Conservation (phyloP, 2,329 filamentous ascomycete species). For the Xylaria sp. region DNA sequence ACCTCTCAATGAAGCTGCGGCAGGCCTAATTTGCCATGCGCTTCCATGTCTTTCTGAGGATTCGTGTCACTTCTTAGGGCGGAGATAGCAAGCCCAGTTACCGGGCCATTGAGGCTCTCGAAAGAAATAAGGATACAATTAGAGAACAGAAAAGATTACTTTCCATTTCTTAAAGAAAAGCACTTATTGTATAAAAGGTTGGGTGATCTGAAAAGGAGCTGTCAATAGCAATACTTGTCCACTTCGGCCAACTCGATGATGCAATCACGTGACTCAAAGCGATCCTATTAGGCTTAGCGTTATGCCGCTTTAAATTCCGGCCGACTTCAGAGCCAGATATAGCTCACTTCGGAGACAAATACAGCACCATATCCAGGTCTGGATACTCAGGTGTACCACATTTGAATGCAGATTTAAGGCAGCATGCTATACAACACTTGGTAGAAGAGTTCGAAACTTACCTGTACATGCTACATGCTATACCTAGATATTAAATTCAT, state of each 20-base stretch:
- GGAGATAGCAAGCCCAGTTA: constrained; percentile 22
- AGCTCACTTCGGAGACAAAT: no score
- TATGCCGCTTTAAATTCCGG: no score
- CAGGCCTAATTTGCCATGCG: constrained; percentile 31
- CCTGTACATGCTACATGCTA: no score
- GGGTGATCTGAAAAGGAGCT: not conserved
- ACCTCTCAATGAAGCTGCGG: constrained; percentile 29
- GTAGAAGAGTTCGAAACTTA: no score
- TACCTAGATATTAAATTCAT: no score
- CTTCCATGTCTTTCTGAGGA: constrained; percentile 41
- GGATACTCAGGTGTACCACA: no score
- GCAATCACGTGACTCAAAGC: not conserved
- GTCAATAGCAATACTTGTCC: not conserved
- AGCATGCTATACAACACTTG: no score
- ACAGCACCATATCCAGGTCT: no score
- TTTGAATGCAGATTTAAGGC: no score
- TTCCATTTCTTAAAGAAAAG: not conserved
- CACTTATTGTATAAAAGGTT: not conserved
- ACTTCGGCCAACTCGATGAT: not conserved
- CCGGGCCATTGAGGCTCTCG: constrained; percentile 16
- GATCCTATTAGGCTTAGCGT: no score
- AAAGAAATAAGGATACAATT: not conserved
- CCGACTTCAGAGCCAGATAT: no score
- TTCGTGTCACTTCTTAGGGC: constrained; percentile 31
- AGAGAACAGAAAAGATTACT: not conserved